Evolutionary conservation across 371 early-diverging fungal genomes (phyloP).

Genomic region (Mucor mucedo): DNA sequence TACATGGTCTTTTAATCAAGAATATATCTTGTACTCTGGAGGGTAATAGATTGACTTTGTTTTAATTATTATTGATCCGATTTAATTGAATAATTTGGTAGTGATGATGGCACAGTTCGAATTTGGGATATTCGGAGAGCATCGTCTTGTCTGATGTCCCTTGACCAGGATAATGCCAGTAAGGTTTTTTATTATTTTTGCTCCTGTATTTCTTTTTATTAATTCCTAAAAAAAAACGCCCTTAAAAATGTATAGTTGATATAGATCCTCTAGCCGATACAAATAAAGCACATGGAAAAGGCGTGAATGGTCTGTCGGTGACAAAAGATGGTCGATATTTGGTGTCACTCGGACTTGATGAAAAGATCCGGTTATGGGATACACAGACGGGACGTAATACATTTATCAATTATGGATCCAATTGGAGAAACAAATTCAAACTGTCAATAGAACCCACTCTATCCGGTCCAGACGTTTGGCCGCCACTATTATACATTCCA

Average conservation of each 20-base stretch:
- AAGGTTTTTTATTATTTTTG: constrained; percentile 4
- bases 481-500: constrained; percentile 62
- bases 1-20: constrained; percentile 84
- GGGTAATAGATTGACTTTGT: constrained; percentile 53
- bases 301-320: constrained; percentile 75
- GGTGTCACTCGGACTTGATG: constrained; percentile 75
- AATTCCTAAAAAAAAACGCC: too few relatives aligned
- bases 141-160: constrained; percentile 56
- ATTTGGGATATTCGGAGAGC: constrained; percentile 88
- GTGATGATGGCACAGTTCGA: constrained; percentile 67
- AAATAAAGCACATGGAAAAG: constrained; percentile 67
- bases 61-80: neutral
- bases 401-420: constrained; percentile 69
- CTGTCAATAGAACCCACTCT: constrained; percentile 52
- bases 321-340: constrained; percentile 68
- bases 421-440: constrained; percentile 58
- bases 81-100: constrained; percentile 24
- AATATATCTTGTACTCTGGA: constrained; percentile 81
- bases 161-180: constrained; percentile 67
- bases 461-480: constrained; percentile 52
- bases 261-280: constrained; percentile 52
- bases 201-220: neutral
- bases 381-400: constrained; percentile 68
- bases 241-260: constrained; percentile 10
- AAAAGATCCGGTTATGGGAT: constrained; percentile 83